Conservation (phyloP, 1,139 yeast genomes). For the Saccharomyces hybrid region DNA sequence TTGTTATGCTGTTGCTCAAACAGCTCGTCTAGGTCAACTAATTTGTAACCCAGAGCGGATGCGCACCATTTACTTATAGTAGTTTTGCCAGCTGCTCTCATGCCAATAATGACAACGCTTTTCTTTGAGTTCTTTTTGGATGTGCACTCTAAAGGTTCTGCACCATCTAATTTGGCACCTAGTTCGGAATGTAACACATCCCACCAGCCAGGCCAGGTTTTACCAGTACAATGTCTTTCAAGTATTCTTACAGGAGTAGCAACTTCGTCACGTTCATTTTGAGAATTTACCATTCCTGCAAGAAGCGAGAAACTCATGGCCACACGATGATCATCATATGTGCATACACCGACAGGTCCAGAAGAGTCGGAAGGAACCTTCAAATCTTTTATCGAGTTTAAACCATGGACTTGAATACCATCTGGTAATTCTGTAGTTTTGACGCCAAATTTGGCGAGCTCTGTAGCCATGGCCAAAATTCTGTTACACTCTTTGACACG, state of each 20-base stretch:
- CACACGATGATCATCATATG: slow-evolving; percentile 95
- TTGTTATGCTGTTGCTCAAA: slow-evolving; percentile 49
- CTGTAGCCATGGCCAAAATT: slow-evolving; percentile 87
- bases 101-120: slow-evolving; percentile 81
- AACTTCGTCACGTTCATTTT: slow-evolving; percentile 34
- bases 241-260: slow-evolving; percentile 58
- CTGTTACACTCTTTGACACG: slow-evolving; percentile 96
- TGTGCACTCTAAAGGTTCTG: slow-evolving; percentile 37
- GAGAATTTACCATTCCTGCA: slow-evolving; percentile 42
- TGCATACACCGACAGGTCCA: slow-evolving; percentile 49
- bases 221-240: slow-evolving; percentile 88
- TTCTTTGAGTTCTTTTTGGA: slow-evolving; percentile 18
- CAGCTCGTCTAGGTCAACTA: slow-evolving; percentile 69
- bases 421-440: slow-evolving; percentile 76
- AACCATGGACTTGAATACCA: slow-evolving; percentile 82
- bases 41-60: slow-evolving; percentile 56
- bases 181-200: slow-evolving; percentile 71
- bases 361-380: slow-evolving; percentile 41
- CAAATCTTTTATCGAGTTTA: slow-evolving; percentile 39
- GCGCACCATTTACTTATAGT: slow-evolving; percentile 82
- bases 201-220: slow-evolving; percentile 99
- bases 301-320: slow-evolving; percentile 94
- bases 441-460: slow-evolving; percentile 87
- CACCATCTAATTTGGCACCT: slow-evolving; percentile 61
- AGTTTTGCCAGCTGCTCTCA: slow-evolving; percentile 97